Conservation (phyloP, 2,329 filamentous ascomycete genomes). For the Leptographium wingfieldii region DNA sequence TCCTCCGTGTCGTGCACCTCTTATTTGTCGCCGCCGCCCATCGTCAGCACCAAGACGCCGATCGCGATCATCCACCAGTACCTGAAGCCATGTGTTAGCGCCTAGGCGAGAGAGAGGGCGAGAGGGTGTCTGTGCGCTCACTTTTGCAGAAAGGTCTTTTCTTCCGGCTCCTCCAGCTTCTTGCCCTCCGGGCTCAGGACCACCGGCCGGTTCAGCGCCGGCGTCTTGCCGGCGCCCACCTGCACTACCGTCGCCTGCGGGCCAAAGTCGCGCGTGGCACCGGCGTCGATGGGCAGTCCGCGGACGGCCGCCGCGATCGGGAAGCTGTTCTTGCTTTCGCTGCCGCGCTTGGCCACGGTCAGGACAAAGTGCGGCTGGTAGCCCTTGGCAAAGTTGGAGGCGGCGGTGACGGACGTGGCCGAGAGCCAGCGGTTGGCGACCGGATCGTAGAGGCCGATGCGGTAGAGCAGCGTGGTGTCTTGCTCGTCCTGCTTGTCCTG, state of each 20-base stretch:
- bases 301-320: slow-evolving; percentile 28
- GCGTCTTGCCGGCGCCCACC: slow-evolving; percentile 37
- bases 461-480: slow-evolving; percentile 32
- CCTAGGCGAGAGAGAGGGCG: background rate
- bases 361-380: slow-evolving; percentile 45
- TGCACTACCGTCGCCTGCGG: slow-evolving; percentile 42
- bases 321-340: background rate
- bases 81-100: slow-evolving; percentile 22
- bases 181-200: slow-evolving; percentile 48
- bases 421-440: slow-evolving; percentile 34
- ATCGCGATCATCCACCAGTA: slow-evolving; percentile 56
- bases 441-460: slow-evolving; percentile 45
- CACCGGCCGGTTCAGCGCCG: slow-evolving; percentile 50
- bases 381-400: slow-evolving; percentile 47
- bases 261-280: slow-evolving; percentile 52
- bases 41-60: slow-evolving; percentile 30
- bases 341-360: slow-evolving; percentile 26
- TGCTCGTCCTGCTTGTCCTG: background rate
- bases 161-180: slow-evolving; percentile 36
- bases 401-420: slow-evolving; percentile 41
- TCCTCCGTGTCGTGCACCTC: background rate
- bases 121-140: slow-evolving; percentile 23
- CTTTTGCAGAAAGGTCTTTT: slow-evolving; percentile 58
- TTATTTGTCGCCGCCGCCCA: background rate
- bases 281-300: slow-evolving; percentile 49